phyloP scores from a whole-genome alignment of 345 rosid species.

The Viola odorata region DNA sequence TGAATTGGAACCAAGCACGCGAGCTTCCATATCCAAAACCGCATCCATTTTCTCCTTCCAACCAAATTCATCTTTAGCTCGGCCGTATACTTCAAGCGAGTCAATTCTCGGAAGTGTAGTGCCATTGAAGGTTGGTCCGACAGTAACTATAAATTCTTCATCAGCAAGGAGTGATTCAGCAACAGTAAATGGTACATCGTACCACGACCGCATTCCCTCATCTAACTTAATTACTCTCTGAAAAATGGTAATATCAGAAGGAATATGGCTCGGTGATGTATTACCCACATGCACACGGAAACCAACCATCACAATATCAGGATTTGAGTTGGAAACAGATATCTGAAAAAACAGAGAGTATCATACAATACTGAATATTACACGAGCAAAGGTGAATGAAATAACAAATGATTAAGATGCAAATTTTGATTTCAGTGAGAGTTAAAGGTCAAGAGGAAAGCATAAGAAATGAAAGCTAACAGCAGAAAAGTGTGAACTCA shows the following conservation, averaged over 20 bases:
- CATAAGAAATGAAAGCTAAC: too few species aligned
- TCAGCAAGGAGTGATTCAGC: slow-evolving; percentile 97
- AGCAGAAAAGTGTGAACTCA: too few species aligned
- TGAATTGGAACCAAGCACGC: slow-evolving; percentile 74
- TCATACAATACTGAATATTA: background rate
- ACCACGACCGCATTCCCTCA: slow-evolving; percentile 96
- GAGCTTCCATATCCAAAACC: slow-evolving; percentile 92
- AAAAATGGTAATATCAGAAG: slow-evolving; percentile 78
- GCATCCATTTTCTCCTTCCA: slow-evolving; percentile 98
- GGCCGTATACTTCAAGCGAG: slow-evolving; percentile 90
- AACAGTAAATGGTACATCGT: slow-evolving; percentile 91
- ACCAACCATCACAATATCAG: slow-evolving; percentile 97
- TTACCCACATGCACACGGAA: slow-evolving; percentile 91
- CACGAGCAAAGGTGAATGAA: background rate
- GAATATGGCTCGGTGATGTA: slow-evolving; percentile 83
- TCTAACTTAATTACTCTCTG: slow-evolving; percentile 91
- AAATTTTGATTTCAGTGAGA: too few species aligned
- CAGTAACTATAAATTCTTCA: slow-evolving; percentile 79
- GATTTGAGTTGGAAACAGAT: slow-evolving; percentile 84
- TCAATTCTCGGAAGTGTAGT: slow-evolving; percentile 81
- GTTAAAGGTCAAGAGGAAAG: too few species aligned
- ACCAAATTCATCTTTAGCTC: slow-evolving; percentile 98
- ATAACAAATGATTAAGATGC: too few species aligned
- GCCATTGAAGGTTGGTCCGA: slow-evolving; percentile 82
- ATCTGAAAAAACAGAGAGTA: slow-evolving; percentile 42